Base-by-base conservation (phyloP, 345 rosid species). In the Eucalyptus cloeziana region DNA sequence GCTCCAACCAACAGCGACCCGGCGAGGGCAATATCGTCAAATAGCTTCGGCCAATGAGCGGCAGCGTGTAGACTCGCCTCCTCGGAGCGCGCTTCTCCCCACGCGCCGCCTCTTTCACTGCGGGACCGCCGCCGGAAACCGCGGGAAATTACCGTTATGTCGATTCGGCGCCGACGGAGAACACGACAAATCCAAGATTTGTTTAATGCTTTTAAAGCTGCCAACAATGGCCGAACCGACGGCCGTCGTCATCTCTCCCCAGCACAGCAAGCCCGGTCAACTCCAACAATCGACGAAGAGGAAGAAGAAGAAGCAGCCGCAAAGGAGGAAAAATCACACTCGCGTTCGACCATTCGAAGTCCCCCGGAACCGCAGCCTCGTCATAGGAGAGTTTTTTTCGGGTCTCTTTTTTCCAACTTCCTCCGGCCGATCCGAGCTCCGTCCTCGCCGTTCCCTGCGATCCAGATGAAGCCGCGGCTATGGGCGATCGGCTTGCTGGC, bases 391-490 rank as follows among this genome's bases (percentile, higher is more conserved):
- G 21, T 49, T 69, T 6, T 54, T 43, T 52, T 19, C 58, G 58
- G 58, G 58, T 7, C 58, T 52, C 58, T 52, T 52, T 10, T 52
- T 52, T 52, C 58, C 58, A 52, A 52, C 58, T 52, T 52, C 58
- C 25, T 52, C n/a, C 37, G 21, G 49, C 58, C 15, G 85, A 40
- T 76, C 43, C 47, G 81, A 71, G 47, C 47, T 76, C 58, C 47
- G 30, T 87, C 51, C 50, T 62, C 67, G 56, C 44, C 51, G 76
- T 37, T 71, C 80, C 91, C 85, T 22, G 58, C 85, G 47, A 76
- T 40, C 85, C 44, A 52, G 76, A 92, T 92, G 95, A 52, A 21
- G 49, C 86, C 58, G 25, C 89, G 87, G 69, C 44, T 88, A 25
- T 86, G 79, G 89, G 49, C 37, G 88, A 17, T 49, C 44, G 62